Base-by-base conservation (phyloP, 2,329 filamentous ascomycete genomes). In the Diaporthe velutina region DNA sequence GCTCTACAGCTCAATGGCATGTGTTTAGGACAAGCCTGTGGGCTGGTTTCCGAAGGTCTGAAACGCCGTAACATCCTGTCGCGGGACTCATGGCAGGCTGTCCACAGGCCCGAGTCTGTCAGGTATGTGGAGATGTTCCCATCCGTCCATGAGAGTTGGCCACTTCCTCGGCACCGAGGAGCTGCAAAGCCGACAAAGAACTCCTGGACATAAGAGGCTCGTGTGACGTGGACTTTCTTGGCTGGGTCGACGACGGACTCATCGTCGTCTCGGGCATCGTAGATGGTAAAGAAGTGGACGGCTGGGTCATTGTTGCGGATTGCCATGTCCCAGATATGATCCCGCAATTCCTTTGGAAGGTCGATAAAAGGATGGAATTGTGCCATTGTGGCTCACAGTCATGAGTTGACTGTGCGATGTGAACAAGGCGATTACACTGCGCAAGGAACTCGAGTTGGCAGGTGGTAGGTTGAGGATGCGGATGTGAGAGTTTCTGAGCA, bases 31-130 rank as follows among this genome's bases (percentile, higher is more conserved):
- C n/a, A 64, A 48, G 10, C 38, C 60, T 15, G 60, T 33, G 60
- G 60, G 19, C 40, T 64, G 28, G 40, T 64, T 22, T 66, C 28
- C 1, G 3, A 66, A 3, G 60, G 60, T 25, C 28, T 25, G 22
- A 67, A 67, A 19, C 6, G 19, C 28, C 30, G 22, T 12, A 67
- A 22, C 42, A 67, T 67, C 22, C 61, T 50, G 1, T 50, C 30
- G 22, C 61, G 61, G 42, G 61, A 67, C 22, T 67, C 42, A 3
- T 19, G 7, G 42, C 61, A 67, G 28, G 61, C 42, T 50, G 42
- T 67, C 61, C 61, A 67, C 12, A 67, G 13, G 42, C 61, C 61
- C 7, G 61, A 50, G 4, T 67, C 61, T 50, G 42, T 67, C 7
- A 67, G 19, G 8, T 67, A 67, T 4, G 10, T 19, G 2, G 42